Percentiles rank a stretch among this genome's conserved stretches.
Conservation (phyloP, 345 rosid genomes). For the Pelargonium nanum region DNA sequence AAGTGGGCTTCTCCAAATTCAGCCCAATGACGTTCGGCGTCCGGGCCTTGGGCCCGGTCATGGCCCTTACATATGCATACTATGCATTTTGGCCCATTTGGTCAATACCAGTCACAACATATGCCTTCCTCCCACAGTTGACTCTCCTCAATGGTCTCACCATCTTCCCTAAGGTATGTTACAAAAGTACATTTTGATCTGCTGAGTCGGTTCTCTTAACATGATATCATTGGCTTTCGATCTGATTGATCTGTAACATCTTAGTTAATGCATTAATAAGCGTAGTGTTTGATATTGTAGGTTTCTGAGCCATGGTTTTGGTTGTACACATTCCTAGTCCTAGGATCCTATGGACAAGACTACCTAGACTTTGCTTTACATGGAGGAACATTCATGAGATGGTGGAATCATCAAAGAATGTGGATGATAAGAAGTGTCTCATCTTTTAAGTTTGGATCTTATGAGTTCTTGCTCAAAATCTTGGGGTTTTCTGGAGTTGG, state of each 20-base stretch:
- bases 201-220: too few relatives aligned
- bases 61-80: constrained; percentile 29
- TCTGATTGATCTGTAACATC: too few relatives aligned
- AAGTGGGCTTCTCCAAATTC: constrained; percentile 31
- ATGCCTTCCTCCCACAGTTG: constrained; percentile 60
- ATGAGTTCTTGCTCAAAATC: constrained; percentile 35
- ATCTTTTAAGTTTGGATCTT: constrained; percentile 25
- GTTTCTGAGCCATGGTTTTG: constrained; percentile 50
- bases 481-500: constrained; percentile 36
- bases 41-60: constrained; percentile 24
- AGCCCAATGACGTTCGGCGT: constrained; percentile 40
- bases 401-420: constrained; percentile 74
- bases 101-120: constrained; percentile 32
- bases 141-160: constrained; percentile 34
- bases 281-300: constrained; percentile 18
- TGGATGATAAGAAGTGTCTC: constrained; percentile 45
- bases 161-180: constrained; percentile 46
- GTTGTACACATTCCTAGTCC: constrained; percentile 45
- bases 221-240: not conserved
- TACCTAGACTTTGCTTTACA: constrained; percentile 25
- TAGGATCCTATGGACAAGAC: constrained; percentile 53
- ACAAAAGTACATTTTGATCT: not conserved
- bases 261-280: too few relatives aligned
- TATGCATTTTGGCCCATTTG: constrained; percentile 42
- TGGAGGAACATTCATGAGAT: constrained; percentile 37